Percentiles rank a stretch among this genome's conserved stretches.
These are phyloP conservation scores for Talaromyces albobiverticillius DNA, from an alignment of 2,329 filamentous ascomycete species.

Conservation along the genomic window DNA sequence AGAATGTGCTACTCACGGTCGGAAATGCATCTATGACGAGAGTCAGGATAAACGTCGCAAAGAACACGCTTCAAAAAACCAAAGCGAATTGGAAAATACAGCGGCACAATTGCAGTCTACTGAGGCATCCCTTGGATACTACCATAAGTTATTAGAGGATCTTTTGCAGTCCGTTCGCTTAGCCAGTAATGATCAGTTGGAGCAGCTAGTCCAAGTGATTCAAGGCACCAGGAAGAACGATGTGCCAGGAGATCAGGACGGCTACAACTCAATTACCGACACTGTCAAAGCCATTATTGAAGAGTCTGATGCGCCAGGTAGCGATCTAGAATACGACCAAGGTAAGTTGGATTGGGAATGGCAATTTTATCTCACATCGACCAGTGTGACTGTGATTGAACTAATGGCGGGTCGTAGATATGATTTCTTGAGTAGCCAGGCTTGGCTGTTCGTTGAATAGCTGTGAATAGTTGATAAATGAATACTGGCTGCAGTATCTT, in stretches of 20 bases:
- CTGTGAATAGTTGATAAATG: background rate
- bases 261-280: conserved; percentile 16
- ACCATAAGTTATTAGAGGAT: conserved; percentile 26
- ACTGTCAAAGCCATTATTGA: conserved; percentile 8
- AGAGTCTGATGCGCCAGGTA: conserved; percentile 12
- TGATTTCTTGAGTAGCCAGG: background rate
- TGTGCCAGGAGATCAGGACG: background rate
- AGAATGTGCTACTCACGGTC: conserved; percentile 32
- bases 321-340: conserved; percentile 3
- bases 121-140: conserved; percentile 15
- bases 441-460: background rate
- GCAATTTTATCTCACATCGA: background rate
- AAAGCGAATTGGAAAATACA: too few relatives aligned
- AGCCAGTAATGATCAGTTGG: conserved; percentile 19
- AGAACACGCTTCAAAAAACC: conserved; percentile 28
- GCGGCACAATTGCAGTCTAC: conserved; percentile 23
- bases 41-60: conserved; percentile 36
- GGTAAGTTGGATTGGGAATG: background rate
- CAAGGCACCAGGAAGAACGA: conserved; percentile 22
- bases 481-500: background rate
- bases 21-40: conserved; percentile 34
- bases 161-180: conserved; percentile 26
- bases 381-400: background rate
- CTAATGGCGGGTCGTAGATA: conserved; percentile 3
- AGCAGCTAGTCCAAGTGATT: conserved; percentile 26